These are phyloP conservation scores for Cercospora sp. DNA, from an alignment of 2,329 filamentous ascomycete genomes.

Conservation along the genomic window DNA sequence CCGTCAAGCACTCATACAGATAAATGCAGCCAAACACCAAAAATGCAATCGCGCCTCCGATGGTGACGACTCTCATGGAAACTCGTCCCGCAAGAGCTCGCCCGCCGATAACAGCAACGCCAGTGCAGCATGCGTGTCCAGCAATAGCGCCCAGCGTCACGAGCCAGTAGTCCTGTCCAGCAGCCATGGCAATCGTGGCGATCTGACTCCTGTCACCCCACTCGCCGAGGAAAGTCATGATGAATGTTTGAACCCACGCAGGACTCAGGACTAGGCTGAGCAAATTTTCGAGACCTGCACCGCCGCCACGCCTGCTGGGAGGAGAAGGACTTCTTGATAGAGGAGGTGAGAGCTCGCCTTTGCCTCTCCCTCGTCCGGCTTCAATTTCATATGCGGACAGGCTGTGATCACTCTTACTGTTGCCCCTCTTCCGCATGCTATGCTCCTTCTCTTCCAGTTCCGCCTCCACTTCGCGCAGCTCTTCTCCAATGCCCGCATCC, in stretches of 20 bases:
- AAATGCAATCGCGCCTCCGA: slow-evolving; percentile 89
- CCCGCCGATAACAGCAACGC: slow-evolving; percentile 86
- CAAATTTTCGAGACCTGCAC: slow-evolving; percentile 75
- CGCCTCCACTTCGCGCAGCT: slow-evolving; percentile 96
- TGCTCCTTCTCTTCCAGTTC: slow-evolving; percentile 94
- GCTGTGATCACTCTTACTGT: slow-evolving; percentile 63
- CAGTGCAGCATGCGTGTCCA: slow-evolving; percentile 88
- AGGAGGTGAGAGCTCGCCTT: slow-evolving; percentile 31
- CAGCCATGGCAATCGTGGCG: slow-evolving; percentile 97
- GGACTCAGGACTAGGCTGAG: slow-evolving; percentile 86
- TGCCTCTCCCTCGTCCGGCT: slow-evolving; percentile 38
- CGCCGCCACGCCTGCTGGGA: slow-evolving; percentile 25
- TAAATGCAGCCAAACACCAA: slow-evolving; percentile 91
- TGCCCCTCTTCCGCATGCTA: slow-evolving; percentile 56
- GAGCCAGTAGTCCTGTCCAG: slow-evolving; percentile 98
- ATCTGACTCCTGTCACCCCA: slow-evolving; percentile 99
- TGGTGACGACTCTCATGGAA: slow-evolving; percentile 91
- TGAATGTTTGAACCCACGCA: slow-evolving; percentile 97
- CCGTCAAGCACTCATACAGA: slow-evolving; percentile 62
- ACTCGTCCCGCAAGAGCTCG: slow-evolving; percentile 90
- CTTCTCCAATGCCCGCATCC: slow-evolving; percentile 88
- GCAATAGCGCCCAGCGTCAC: slow-evolving; percentile 85
- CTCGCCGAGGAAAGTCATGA: slow-evolving; percentile 98
- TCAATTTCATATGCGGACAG: slow-evolving; percentile 60
- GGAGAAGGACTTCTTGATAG: slow-evolving; percentile 34